Evolutionary conservation across 805 yeast genomes (phyloP), one percentile per base, ranked within the genome.

Genomic region (Myxozyma mucilagina): DNA sequence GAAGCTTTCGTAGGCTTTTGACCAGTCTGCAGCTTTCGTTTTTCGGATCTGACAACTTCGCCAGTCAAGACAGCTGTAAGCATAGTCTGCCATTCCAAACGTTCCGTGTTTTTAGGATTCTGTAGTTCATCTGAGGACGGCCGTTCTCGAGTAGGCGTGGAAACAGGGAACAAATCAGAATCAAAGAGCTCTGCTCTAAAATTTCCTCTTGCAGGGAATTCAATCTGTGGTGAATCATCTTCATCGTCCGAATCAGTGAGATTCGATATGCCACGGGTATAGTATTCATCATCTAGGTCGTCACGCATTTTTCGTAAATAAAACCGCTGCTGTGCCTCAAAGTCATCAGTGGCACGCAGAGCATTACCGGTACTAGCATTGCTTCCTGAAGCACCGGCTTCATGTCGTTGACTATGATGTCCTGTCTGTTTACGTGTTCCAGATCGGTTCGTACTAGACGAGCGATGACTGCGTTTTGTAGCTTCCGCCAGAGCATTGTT

Each of bases 1-100:
- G 65, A 82, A 76, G 56, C 80, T 73, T 65, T 84, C 11, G 52
- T 54, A 87, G 58, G 72, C 70, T 59, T 74, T 78, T 61, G 69
- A 72, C 14, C 83, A 84, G 57, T 89, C 79, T 73, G 86, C 86
- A 48, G 75, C 29, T 79, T 71, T 38, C 74, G 67, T 74, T 93
- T 94, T 70, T 94, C 99, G 11, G 93, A 87, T 39, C 87, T 83
- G 20, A 94, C 91, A 56, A 94, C 96, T 73, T 94, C 98, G 67
- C 99, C 98, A 2, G 96, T 93, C 39, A 94, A 81, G 3, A 94
- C 98, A 2, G 91, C 82, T 10, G 89, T 82, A 52, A 94, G 79
- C 96, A 94, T 90, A 0, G 93, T 83, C 74, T 94, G 98, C 99
- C 99, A 94, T 74, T 91, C 97, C 11, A 92, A 77, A 52, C 98